These are phyloP conservation scores for Puccinia hordei DNA, from an alignment of 1,284 basidiomycete species.

Conservation along the genomic window DNA sequence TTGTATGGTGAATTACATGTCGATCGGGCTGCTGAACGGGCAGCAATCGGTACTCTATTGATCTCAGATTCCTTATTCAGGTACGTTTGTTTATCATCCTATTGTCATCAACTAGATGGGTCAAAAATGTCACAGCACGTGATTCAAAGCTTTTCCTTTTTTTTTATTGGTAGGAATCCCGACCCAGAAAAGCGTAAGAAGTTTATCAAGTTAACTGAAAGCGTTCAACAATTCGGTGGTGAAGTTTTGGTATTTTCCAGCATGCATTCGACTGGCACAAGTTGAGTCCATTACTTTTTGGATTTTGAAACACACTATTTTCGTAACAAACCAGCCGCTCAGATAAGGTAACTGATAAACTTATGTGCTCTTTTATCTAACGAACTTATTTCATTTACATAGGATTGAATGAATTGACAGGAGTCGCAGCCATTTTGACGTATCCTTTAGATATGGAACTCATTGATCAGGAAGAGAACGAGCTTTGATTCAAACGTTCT, in stretches of 20 bases:
- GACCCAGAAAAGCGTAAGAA: constrained; percentile 61
- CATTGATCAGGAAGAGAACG: constrained; percentile 68
- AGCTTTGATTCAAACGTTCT: neutral
- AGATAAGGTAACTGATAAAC: neutral
- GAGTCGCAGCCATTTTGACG: constrained; percentile 91
- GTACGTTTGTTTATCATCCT: constrained; percentile 56
- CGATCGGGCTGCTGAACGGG: constrained; percentile 82
- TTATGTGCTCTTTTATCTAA: no score
- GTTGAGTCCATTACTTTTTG: constrained; percentile 12
- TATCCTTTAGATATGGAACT: constrained; percentile 91
- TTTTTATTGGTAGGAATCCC: constrained; percentile 14
- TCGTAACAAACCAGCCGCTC: neutral
- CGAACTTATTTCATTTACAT: neutral
- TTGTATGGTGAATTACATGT: constrained; percentile 99
- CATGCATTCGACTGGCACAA: constrained; percentile 90
- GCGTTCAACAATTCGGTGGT: constrained; percentile 81
- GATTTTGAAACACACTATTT: no score
- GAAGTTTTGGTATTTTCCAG: constrained; percentile 96
- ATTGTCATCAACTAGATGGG: no score
- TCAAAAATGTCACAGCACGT: neutral
- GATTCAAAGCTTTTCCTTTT: neutral
- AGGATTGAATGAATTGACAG: constrained; percentile 94
- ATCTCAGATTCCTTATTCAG: constrained; percentile 95
- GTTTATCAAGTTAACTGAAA: constrained; percentile 87
- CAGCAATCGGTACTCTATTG: constrained; percentile 88